A percentile compares a stretch with the other conserved stretches of the same genome.
Evolutionary conservation across 2,329 filamentous ascomycete genomes (phyloP).

Genomic region (Paecilomyces fulvus): DNA sequence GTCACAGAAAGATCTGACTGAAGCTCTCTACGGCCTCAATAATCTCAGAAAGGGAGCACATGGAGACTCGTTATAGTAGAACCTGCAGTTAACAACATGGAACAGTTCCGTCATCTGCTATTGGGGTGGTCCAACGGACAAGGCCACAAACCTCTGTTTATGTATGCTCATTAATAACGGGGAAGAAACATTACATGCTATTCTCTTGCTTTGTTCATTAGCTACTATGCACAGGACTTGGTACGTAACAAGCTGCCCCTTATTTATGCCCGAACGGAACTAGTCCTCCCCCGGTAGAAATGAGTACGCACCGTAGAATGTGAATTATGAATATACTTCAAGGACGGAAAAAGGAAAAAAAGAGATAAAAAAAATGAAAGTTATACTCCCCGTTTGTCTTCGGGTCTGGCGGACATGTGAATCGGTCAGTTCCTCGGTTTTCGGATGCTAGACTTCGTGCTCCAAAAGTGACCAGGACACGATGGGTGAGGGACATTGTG

Average conservation of each 20-base stretch:
- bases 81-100: background rate
- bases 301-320: too few species aligned
- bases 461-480: too few species aligned
- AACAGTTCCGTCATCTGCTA: background rate
- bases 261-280: too few species aligned
- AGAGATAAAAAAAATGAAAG: background rate
- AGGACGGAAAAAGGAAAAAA: too few species aligned
- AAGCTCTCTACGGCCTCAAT: constrained; percentile 27
- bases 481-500: too few species aligned
- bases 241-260: too few species aligned
- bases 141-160: background rate
- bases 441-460: background rate
- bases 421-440: background rate
- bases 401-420: background rate
- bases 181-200: too few species aligned
- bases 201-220: too few species aligned
- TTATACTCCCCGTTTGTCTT: background rate
- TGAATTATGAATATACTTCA: too few species aligned
- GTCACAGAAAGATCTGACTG: constrained; percentile 20
- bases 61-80: constrained; percentile 2
- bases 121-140: background rate
- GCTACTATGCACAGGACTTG: too few species aligned
- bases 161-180: too few species aligned
- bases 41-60: constrained; percentile 30
- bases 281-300: too few species aligned